Evolutionary conservation across 1,284 basidiomycete species (phyloP), one percentile per base, ranked within the genome.

Genomic region (Sporisorium exsertum): DNA sequence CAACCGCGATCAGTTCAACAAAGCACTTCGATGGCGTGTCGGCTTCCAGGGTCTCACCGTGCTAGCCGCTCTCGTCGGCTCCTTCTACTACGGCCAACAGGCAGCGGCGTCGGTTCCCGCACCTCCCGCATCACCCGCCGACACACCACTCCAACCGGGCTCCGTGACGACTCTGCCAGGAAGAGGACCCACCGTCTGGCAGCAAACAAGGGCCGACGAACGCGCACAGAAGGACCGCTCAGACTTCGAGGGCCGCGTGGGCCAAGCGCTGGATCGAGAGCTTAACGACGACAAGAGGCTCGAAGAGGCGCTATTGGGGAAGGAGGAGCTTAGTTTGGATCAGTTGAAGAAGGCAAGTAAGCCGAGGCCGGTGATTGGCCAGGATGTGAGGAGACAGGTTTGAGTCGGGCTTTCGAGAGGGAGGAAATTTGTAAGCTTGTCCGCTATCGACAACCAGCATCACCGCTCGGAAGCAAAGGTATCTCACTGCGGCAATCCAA

Each of bases 11-110:
- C 58, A 79, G 42, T 85, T 85, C 68, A 80, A 86, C 52, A 61
- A 64, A 24, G 81, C 81, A 9, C 74, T 86, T 16, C 79, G 84
- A 27, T 86, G 81, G 78, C 79, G 84, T 54, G 82, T 86, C 16
- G 80, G 66, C 8, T 80, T 84, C 42, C 84, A 86, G 60, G 80
- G 83, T 13, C 46, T 84, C 5, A 86, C 84, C 4, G 81, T 85
- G 12, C 68, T 77, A 10, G 79, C 81, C 3, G 84, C 84, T 0
- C 69, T 81, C 2, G 78, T 63, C 16, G 80, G 84, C 20, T 78
- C 79, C 0, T 68, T 78, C 52, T 81, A 81, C 67, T 81, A 82
- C 56, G 72, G 76, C 12, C 70, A 75, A 20, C 43, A 67, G 37
- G 65, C 75, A 12, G 62, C 69, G 3, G 58, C 65, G 3, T 24